Percentiles rank a stretch among this genome's conserved stretches.
Conservation (phyloP, 2,329 filamentous ascomycete genomes). For the Thyridium curvatum region DNA sequence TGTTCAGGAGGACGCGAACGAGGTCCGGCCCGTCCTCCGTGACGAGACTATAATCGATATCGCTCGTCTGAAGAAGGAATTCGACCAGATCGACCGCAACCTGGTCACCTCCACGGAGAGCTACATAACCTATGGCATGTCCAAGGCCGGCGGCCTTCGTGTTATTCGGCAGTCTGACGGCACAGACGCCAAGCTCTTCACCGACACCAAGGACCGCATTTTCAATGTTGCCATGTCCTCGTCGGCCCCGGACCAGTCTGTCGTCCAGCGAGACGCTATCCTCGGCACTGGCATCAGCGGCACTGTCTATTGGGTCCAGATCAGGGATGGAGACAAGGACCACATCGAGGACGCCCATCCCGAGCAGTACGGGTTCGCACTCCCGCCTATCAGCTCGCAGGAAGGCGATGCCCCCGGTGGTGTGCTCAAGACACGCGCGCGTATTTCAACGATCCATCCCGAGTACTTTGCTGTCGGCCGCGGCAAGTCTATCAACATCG, state of each 20-base stretch:
- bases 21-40: constrained; percentile 59
- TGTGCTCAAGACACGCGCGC: constrained; percentile 90
- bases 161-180: constrained; percentile 94
- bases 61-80: constrained; percentile 91
- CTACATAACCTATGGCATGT: constrained; percentile 92
- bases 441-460: constrained; percentile 80
- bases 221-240: constrained; percentile 88
- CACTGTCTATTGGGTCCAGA: constrained; percentile 90
- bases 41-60: constrained; percentile 85
- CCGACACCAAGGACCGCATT: constrained; percentile 83
- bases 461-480: constrained; percentile 94
- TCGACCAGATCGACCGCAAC: constrained; percentile 93
- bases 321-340: constrained; percentile 72
- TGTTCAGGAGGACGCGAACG: constrained; percentile 52
- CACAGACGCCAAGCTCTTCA: constrained; percentile 85
- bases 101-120: constrained; percentile 82
- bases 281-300: constrained; percentile 92
- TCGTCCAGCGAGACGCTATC: constrained; percentile 67
- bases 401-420: constrained; percentile 90
- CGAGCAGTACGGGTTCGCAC: constrained; percentile 79
- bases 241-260: constrained; percentile 48
- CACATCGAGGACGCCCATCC: constrained; percentile 71
- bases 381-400: constrained; percentile 78
- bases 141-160: constrained; percentile 85
- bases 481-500: constrained; percentile 91